Evolutionary conservation across 805 yeast species (phyloP), one percentile per base, ranked within the genome.

Genomic region (Ogataea paradorogensis): DNA sequence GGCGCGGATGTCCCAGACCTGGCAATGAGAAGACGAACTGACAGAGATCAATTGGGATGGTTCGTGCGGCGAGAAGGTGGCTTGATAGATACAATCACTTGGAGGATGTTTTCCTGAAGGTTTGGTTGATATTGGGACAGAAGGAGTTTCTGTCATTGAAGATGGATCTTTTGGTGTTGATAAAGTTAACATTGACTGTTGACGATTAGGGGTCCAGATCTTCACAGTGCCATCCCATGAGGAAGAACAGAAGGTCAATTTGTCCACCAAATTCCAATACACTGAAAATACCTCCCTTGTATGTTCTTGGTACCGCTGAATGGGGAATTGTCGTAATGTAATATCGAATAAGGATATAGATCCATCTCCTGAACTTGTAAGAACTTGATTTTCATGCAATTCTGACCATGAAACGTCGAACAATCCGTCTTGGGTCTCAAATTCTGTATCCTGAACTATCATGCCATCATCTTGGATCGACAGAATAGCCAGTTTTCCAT

Each of bases 201-300:
- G 64, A 41, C 89, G 67, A 27, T 62, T 61, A 0, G 93, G 89
- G 0, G 80, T 61, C 95, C 95, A 86, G 8, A 87, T 55, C 60
- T 86, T 87, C 27, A 90, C 74, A 0, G 84, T 67, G 0, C 97
- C 96, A 60, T 91, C 98, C 98, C 98, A 91, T 7, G 95, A 83
- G 20, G 90, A 75, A 14, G 91, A 74, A 27, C 83, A 79, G 61
- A 91, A 86, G 13, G 68, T 69, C 4, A 73, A 56, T 62, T 88
- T 65, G 35, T 63, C 67, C 5, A 61, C 62, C 35, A 61, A 30
- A 42, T 63, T 63, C 70, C 70, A 65, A 43, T 56, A 48, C 16
- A 65, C 67, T 0, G 63, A 56, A 37, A 63, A 65, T 11, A 63
- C 67, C 35, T 64, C 69, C 32, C 64, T 49, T 21, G 73, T 63